A percentile compares a stretch with the other conserved stretches of the same genome.
Conservation (phyloP, 2,329 filamentous ascomycete species). For the Fusarium sulawesiense region DNA sequence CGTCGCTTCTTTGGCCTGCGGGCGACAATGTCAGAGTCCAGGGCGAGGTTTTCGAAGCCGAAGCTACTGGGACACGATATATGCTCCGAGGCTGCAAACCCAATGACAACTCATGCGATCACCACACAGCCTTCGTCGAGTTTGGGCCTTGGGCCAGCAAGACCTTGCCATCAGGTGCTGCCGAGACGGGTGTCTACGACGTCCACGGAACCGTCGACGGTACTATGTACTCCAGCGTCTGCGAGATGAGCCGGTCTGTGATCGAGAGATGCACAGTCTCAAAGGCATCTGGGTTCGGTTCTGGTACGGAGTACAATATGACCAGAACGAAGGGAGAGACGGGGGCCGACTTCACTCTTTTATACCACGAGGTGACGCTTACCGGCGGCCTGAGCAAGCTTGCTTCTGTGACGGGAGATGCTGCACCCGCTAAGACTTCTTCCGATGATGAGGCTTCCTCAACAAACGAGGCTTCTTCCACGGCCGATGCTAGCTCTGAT, state of each 20-base stretch:
- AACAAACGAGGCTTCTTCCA: background rate
- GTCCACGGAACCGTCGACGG: conserved; percentile 11
- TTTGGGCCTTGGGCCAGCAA: conserved; percentile 14
- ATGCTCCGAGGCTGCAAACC: conserved; percentile 10
- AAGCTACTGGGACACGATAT: conserved; percentile 1
- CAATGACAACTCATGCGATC: background rate
- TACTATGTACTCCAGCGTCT: conserved; percentile 16
- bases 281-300: background rate
- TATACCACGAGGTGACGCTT: conserved; percentile 5
- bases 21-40: background rate
- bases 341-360: conserved; percentile 8
- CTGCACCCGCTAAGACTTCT: background rate
- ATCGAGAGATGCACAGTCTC: conserved; percentile 3
- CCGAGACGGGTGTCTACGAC: conserved; percentile 9
- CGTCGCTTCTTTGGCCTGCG: conserved; percentile 9
- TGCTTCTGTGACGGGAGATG: background rate
- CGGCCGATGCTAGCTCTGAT: background rate
- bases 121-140: conserved; percentile 14
- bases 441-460: background rate
- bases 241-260: conserved; percentile 11
- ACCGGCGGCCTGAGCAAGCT: conserved; percentile 3
- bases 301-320: conserved; percentile 1
- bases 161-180: conserved; percentile 1
- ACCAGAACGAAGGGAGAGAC: conserved; percentile 15
- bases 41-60: conserved; percentile 1